phyloP scores from a whole-genome alignment of 2,329 filamentous ascomycete genomes.

The Exophiala sideris region DNA sequence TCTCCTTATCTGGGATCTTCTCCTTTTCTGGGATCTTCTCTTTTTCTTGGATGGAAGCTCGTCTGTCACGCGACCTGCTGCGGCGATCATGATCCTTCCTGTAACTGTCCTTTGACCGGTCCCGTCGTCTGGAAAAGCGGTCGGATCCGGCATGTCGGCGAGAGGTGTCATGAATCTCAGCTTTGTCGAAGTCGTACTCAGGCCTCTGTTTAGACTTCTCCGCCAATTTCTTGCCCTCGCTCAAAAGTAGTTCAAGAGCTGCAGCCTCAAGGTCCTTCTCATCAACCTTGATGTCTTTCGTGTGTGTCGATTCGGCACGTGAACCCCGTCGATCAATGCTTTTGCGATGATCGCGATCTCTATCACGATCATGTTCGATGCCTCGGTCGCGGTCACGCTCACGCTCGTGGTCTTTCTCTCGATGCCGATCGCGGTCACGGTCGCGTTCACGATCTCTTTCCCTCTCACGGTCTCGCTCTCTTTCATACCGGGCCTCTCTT shows the following conservation, averaged over 20 bases:
- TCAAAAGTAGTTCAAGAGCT: constrained; percentile 52
- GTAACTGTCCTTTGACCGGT: constrained; percentile 26
- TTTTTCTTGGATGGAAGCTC: constrained; percentile 12
- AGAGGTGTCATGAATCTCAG: constrained; percentile 31
- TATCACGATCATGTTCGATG: constrained; percentile 32
- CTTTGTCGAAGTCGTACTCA: constrained; percentile 43
- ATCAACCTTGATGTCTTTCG: constrained; percentile 39
- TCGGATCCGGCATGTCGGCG: constrained; percentile 28
- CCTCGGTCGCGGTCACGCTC: constrained; percentile 30
- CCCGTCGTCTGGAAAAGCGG: constrained; percentile 30
- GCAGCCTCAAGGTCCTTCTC: constrained; percentile 56
- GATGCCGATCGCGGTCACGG: constrained; percentile 22
- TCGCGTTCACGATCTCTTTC: constrained; percentile 31
- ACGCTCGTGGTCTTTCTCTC: constrained; percentile 36
- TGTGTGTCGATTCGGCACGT: constrained; percentile 32
- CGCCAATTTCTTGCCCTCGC: constrained; percentile 54
- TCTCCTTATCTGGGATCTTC: constrained; percentile 12
- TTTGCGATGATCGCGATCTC: constrained; percentile 29
- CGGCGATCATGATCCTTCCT: constrained; percentile 22
- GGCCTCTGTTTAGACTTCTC: constrained; percentile 50
- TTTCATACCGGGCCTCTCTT: constrained; percentile 34
- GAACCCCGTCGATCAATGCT: constrained; percentile 33
- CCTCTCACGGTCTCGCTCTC: constrained; percentile 33
- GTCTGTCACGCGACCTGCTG: constrained; percentile 26
- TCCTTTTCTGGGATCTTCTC: constrained; percentile 1